Percentiles rank a stretch among this genome's conserved stretches.
These are phyloP conservation scores for Phylloporus gajari DNA, from an alignment of 1,284 basidiomycete species.

Conservation along the genomic window DNA sequence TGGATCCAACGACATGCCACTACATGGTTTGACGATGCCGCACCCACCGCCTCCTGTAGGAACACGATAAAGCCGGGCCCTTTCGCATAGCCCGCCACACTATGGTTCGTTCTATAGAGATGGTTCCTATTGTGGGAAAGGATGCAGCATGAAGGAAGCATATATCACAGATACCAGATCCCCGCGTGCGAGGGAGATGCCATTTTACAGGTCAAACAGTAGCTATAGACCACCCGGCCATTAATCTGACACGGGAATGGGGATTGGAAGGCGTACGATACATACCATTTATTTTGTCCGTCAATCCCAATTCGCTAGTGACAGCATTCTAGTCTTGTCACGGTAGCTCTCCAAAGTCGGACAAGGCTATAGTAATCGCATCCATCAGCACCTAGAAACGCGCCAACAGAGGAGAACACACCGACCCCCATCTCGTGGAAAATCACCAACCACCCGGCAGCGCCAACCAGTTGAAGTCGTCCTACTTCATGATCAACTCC, in stretches of 20 bases:
- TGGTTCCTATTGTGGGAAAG: not conserved
- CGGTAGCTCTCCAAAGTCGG: too few species aligned
- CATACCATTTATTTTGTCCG: not conserved
- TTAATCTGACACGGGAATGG: not conserved
- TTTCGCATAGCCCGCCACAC: not conserved
- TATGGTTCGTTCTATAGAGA: not conserved
- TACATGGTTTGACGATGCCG: not conserved
- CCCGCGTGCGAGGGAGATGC: slow-evolving; percentile 7
- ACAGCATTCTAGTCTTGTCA: too few species aligned
- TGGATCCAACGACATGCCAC: not conserved
- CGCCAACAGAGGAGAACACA: too few species aligned
- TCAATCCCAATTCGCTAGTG: too few species aligned
- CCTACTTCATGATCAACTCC: too few species aligned
- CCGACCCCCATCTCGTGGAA: too few species aligned
- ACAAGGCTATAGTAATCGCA: too few species aligned
- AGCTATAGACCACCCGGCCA: not conserved
- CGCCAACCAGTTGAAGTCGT: too few species aligned
- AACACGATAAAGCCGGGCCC: not conserved
- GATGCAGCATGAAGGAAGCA: not conserved
- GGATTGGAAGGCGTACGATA: not conserved
- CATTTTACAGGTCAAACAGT: not conserved
- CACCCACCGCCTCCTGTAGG: slow-evolving; percentile 7
- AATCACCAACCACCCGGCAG: too few species aligned
- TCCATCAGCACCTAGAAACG: too few species aligned
- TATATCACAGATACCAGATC: not conserved